A percentile compares a stretch with the other conserved stretches of the same genome.
Conservation (phyloP, 192 early-diverging fungal genomes). For the Piromyces sp. region DNA sequence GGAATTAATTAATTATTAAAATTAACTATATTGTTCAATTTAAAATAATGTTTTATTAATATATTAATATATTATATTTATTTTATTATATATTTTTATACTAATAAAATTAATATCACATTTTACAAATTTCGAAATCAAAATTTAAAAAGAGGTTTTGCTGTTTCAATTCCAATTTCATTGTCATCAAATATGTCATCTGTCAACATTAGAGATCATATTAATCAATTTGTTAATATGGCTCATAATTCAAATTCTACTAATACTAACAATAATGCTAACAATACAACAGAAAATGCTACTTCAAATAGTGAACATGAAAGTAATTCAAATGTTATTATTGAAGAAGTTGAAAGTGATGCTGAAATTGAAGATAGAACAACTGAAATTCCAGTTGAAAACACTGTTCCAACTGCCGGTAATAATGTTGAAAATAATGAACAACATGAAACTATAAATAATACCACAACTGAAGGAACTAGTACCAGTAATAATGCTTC, state of each 20-base stretch:
- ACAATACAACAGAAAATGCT: neutral
- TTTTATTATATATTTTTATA: too few relatives aligned
- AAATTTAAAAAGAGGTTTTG: neutral
- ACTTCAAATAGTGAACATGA: neutral
- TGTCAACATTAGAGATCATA: neutral
- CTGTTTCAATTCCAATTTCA: neutral
- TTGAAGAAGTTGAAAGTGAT: neutral
- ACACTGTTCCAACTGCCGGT: neutral
- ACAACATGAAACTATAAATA: neutral
- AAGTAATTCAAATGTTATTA: neutral
- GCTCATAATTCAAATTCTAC: neutral
- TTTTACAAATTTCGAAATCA: too few relatives aligned
- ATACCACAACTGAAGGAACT: neutral
- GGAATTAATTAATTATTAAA: too few relatives aligned
- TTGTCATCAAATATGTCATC: neutral
- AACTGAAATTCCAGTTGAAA: neutral
- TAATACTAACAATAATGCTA: neutral
- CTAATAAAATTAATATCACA: too few relatives aligned
- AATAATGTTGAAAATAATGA: neutral
- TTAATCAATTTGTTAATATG: neutral
- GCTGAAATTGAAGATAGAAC: neutral
- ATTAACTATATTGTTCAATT: too few relatives aligned
- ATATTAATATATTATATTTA: too few relatives aligned
- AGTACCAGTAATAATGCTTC: too few relatives aligned
- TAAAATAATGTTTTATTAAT: too few relatives aligned